A percentile compares a stretch with the other conserved stretches of the same genome.
Conservation (phyloP, 352 stramenopile species). For the Phytophthora chlamydospora region DNA sequence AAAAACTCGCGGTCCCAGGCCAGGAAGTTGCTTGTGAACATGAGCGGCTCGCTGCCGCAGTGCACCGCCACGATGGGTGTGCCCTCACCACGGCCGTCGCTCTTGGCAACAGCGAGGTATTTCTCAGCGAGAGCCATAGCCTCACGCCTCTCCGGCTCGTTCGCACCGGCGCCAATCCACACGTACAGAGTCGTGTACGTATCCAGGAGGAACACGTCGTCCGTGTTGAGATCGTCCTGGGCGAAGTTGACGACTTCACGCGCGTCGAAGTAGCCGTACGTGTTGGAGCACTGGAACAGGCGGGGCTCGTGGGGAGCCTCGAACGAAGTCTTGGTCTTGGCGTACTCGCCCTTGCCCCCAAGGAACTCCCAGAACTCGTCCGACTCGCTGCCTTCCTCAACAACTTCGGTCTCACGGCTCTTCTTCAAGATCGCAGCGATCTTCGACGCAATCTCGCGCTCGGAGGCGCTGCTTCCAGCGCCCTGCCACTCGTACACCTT, state of each 20-base stretch:
- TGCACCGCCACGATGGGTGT: constrained; percentile 85
- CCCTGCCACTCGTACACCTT: constrained; percentile 85
- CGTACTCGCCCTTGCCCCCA: constrained; percentile 80
- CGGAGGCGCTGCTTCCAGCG: constrained; percentile 62
- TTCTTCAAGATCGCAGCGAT: constrained; percentile 70
- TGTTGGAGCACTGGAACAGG: constrained; percentile 91
- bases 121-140: constrained; percentile 67
- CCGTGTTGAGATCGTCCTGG: constrained; percentile 91
- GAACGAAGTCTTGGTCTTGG: constrained; percentile 68
- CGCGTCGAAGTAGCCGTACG: constrained; percentile 87
- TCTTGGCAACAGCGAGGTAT: constrained; percentile 74
- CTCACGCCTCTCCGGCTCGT: constrained; percentile 77
- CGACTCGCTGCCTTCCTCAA: constrained; percentile 69
- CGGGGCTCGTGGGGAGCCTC: constrained; percentile 78
- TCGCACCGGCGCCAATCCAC: constrained; percentile 87
- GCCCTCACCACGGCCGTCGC: constrained; percentile 82
- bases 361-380: constrained; percentile 87
- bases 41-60: constrained; percentile 81
- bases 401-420: constrained; percentile 47
- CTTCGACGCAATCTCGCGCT: constrained; percentile 65
- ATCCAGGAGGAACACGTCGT: constrained; percentile 93
- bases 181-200: constrained; percentile 91
- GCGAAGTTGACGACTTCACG: constrained; percentile 89
- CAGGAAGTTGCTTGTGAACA: constrained; percentile 93
- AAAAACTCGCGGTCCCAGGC: constrained; percentile 88